Conservation (phyloP, 2,329 filamentous ascomycete genomes). For the Aspergillus japonicus region DNA sequence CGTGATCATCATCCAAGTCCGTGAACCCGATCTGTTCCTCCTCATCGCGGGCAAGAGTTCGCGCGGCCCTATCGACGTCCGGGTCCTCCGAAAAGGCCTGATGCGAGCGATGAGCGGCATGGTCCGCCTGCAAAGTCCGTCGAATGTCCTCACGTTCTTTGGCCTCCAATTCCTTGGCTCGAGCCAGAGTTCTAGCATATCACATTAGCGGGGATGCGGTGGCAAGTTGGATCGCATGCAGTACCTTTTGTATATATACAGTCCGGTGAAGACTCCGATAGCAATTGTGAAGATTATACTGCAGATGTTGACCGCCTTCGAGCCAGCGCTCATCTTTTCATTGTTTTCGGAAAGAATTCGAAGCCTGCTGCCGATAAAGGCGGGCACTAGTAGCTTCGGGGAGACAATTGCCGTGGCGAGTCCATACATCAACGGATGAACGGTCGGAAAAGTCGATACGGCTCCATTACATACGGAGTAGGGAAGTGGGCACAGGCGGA, state of each 20-base stretch:
- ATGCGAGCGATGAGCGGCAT: constrained; percentile 35
- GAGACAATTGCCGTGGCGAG: constrained; percentile 77
- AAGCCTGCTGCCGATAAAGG: constrained; percentile 85
- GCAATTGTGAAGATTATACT: constrained; percentile 71
- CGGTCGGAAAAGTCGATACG: constrained; percentile 87
- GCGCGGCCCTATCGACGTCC: constrained; percentile 40
- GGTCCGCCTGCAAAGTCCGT: constrained; percentile 35
- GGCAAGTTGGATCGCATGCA: constrained; percentile 6
- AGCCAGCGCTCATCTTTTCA: constrained; percentile 75
- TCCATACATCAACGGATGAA: constrained; percentile 72
- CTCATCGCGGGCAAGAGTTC: constrained; percentile 43
- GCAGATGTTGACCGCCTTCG: constrained; percentile 79
- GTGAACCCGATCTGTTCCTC: constrained; percentile 44
- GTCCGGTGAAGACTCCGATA: constrained; percentile 73
- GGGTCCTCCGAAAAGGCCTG: constrained; percentile 40
- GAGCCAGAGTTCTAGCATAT: constrained; percentile 44
- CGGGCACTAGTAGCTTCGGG: constrained; percentile 86
- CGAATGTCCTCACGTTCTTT: constrained; percentile 45
- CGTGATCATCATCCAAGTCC: constrained; percentile 41
- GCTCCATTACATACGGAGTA: constrained; percentile 94
- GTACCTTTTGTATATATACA: constrained; percentile 74
- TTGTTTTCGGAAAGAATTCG: constrained; percentile 79
- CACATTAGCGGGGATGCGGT: constrained; percentile 5
- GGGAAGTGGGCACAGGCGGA: constrained; percentile 86
- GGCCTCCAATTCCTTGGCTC: constrained; percentile 50